phyloP scores from a whole-genome alignment of 176 grass and related monocot genomes.

The Sorghum bicolor region Sorghum_bicolor_NCBIv3 NC_012871.2:74002001-74002500 shows the following conservation, averaged over 20 bases:
- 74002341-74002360: constrained; percentile 59
- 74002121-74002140: not conserved
- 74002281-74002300: constrained; percentile 85
- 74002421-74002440: constrained; percentile 15
- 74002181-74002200: not conserved
- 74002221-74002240: not conserved
- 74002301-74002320: constrained; percentile 71
- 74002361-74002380: constrained; percentile 71
- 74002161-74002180: not conserved
- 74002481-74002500: not conserved
- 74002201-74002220: not conserved
- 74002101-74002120: too few relatives aligned
- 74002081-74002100: not conserved
- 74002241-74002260: not conserved
- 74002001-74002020: constrained; percentile 72
- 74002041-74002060: not conserved
- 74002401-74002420: constrained; percentile 57
- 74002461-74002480: not conserved
- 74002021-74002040: constrained; percentile 11
- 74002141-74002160: constrained; percentile 4
- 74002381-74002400: constrained; percentile 77
- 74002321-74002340: constrained; percentile 74
- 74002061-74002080: not conserved
- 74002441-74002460: not conserved
- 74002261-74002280: constrained; percentile 50